Conservation (phyloP, 805 yeast species). For the Ogataea sp. region DNA sequence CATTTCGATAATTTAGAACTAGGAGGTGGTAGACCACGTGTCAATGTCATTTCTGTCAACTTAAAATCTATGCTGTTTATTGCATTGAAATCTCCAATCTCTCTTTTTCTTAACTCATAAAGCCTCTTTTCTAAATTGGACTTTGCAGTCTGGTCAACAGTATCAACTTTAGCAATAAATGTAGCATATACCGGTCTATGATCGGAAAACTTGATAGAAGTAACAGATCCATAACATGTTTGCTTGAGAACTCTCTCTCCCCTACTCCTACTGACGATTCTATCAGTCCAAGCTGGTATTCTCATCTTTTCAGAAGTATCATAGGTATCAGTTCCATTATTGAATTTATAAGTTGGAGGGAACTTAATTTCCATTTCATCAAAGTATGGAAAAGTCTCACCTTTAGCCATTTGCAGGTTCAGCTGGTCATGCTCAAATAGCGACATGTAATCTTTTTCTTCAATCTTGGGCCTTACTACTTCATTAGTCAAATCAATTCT, state of each 20-base stretch:
- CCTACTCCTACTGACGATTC: conserved; percentile 56
- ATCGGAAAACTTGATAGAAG: conserved; percentile 63
- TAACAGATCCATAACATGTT: conserved; percentile 49
- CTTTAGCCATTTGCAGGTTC: conserved; percentile 61
- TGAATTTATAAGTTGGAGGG: conserved; percentile 91
- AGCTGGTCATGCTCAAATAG: conserved; percentile 74
- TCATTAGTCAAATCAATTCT: conserved; percentile 69
- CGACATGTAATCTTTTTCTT: conserved; percentile 35
- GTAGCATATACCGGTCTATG: conserved; percentile 84
- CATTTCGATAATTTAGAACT: conserved; percentile 75
- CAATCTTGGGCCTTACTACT: conserved; percentile 41
- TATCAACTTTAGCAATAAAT: conserved; percentile 54
- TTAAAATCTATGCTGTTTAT: conserved; percentile 11
- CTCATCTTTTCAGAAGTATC: conserved; percentile 90
- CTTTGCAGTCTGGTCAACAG: conserved; percentile 52
- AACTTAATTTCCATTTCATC: conserved; percentile 75
- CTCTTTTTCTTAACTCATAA: conserved; percentile 40
- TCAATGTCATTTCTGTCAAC: conserved; percentile 17
- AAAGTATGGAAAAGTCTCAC: conserved; percentile 75
- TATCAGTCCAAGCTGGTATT: conserved; percentile 97
- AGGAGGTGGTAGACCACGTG: conserved; percentile 71
- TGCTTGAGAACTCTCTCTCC: conserved; percentile 53
- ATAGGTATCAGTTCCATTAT: conserved; percentile 72
- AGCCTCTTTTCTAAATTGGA: conserved; percentile 43
- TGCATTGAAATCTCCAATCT: conserved; percentile 27